Base-by-base conservation (phyloP, 1,284 basidiomycete genomes). In the Amylostereum chailletii region DNA sequence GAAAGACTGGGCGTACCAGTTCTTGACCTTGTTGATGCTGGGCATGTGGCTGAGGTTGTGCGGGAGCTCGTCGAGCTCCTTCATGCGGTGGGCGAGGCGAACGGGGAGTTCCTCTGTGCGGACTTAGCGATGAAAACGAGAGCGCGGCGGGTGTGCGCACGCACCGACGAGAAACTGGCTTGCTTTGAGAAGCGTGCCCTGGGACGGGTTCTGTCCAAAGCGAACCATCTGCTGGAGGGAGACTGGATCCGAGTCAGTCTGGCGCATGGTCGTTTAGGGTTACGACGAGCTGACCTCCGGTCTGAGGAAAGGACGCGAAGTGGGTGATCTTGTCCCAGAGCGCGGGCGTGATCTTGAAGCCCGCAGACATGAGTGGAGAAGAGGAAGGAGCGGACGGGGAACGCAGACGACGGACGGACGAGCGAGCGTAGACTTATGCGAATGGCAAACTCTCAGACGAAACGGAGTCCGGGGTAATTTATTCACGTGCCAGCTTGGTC, bases 1-100 rank as follows among this genome's bases (percentile, higher is more conserved):
- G 62, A 99, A 99, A 11, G 91, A 94, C 71, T 99, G 92, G 0
- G 94, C 95, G 64, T 99, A 99, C 95, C 95, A 99, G 62, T 96
- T 86, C 72, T 95, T 95, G 56, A 99, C 95, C 62, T 90, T 93
- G 56, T 87, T 82, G 57, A 99, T 98, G 44, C 88, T 91, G 0
- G 89, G 84, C 94, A 96, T 97, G 51, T 84, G 81, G 60, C 85
- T 86, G 53, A 99, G 76, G 47, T 92, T 87, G 66, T 97, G 90
- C 0, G 96, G 95, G 3, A 99, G 77, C 58, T 93, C 85, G 61
- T 98, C 93, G 37, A 99, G 81, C 70, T 99, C 95, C 64, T 95
- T 94, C 39, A 96, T 94, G 34, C 96, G 81, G 65, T 99, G 95
- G 0, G 94, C 94, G 11, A 99, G 79, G 33, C 95, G 83, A 7